These are phyloP conservation scores for Paramyrothecium sp. DNA, from an alignment of 2,329 filamentous ascomycete species.

Conservation along the genomic window DNA sequence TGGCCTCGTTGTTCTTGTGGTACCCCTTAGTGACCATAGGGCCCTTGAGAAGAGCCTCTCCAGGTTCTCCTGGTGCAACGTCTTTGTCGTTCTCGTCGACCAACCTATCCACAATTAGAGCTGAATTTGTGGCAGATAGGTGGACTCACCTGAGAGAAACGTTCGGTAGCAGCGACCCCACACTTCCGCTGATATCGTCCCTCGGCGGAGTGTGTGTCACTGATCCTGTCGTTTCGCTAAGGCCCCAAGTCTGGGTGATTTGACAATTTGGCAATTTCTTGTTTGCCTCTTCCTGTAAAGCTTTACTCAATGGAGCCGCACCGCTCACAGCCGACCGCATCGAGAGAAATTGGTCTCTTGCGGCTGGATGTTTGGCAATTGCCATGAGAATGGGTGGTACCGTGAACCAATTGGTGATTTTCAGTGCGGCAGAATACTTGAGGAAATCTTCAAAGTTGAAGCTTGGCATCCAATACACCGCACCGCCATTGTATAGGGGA, in stretches of 20 bases:
- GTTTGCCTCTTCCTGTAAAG: constrained; percentile 49
- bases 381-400: constrained; percentile 61
- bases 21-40: constrained; percentile 73
- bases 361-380: constrained; percentile 54
- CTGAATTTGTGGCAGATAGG: neutral
- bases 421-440: constrained; percentile 45
- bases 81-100: constrained; percentile 38
- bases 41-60: constrained; percentile 68
- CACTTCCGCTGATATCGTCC: constrained; percentile 38
- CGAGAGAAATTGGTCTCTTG: constrained; percentile 53
- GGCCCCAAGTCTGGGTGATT: constrained; percentile 55
- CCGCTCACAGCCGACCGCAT: constrained; percentile 48
- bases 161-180: constrained; percentile 30
- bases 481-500: constrained; percentile 38
- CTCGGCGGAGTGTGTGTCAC: constrained; percentile 43
- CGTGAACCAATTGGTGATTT: constrained; percentile 54
- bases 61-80: constrained; percentile 38
- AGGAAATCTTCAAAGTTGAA: constrained; percentile 59
- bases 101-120: constrained; percentile 20
- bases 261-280: constrained; percentile 44
- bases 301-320: constrained; percentile 55
- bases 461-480: constrained; percentile 61
- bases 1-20: constrained; percentile 65
- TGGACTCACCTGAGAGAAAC: constrained; percentile 20
- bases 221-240: constrained; percentile 53